These are phyloP conservation scores for Teratosphaeria nubilosa DNA, from an alignment of 2,329 filamentous ascomycete species.

Conservation along the genomic window DNA sequence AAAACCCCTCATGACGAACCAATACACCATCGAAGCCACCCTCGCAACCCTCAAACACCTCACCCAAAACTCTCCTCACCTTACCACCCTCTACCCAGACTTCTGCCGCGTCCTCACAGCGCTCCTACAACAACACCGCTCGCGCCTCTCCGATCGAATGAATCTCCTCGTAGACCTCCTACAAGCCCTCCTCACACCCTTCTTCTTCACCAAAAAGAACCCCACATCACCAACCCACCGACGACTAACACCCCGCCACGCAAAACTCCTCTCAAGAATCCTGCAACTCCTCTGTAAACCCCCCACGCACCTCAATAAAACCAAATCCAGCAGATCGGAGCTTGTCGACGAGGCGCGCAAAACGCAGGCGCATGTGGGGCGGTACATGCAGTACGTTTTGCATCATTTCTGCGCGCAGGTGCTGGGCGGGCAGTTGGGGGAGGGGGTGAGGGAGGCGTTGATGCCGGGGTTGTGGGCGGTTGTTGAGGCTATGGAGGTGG, in stretches of 20 bases:
- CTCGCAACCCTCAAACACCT: conserved; percentile 12
- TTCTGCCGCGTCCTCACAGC: conserved; percentile 44
- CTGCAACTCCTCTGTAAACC: conserved; percentile 53
- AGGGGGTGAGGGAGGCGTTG: conserved; percentile 43
- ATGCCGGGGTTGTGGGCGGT: conserved; percentile 43
- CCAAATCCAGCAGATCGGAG: conserved; percentile 25
- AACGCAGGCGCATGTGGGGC: conserved; percentile 46
- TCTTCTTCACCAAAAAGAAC: conserved; percentile 33
- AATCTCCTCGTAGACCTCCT: conserved; percentile 49
- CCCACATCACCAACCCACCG: conserved; percentile 8
- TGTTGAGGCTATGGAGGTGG: conserved; percentile 40
- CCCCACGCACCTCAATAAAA: conserved; percentile 25
- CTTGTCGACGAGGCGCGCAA: conserved; percentile 52
- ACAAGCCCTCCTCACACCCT: conserved; percentile 43
- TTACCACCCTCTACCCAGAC: conserved; percentile 38
- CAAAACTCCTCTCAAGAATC: conserved; percentile 43
- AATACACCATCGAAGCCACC: conserved; percentile 33
- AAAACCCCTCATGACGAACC: conserved; percentile 31
- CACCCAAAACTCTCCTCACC: conserved; percentile 2
- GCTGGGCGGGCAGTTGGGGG: conserved; percentile 38
- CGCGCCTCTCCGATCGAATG: conserved; percentile 49
- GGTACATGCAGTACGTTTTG: conserved; percentile 48
- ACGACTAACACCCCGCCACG: conserved; percentile 34
- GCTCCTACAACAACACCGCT: conserved; percentile 47
- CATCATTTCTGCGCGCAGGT: conserved; percentile 47